Conservation (phyloP, 305 asterid species). For the Andrographis paniculata region DNA sequence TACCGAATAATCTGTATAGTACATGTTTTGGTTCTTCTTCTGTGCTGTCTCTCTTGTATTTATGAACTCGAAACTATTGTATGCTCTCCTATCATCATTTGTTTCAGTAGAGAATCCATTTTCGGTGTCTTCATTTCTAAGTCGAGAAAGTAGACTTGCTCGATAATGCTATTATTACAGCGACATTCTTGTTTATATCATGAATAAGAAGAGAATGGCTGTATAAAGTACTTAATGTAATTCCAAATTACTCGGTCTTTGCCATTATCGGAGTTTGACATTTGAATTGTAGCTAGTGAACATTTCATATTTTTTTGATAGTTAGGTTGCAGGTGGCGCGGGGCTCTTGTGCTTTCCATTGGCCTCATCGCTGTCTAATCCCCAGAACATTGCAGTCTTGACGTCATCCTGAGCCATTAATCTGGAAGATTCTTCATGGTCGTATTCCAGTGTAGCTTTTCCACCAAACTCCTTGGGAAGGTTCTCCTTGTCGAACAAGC, state of each 20-base stretch:
- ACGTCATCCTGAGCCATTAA: slow-evolving; percentile 63
- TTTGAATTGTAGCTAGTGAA: not conserved
- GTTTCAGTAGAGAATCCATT: not conserved
- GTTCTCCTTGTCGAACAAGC: slow-evolving; percentile 56
- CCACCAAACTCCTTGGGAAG: slow-evolving; percentile 93
- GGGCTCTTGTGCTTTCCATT: slow-evolving; percentile 20
- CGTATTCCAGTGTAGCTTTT: slow-evolving; percentile 50
- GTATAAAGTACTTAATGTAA: not conserved
- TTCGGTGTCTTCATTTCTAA: too few species aligned
- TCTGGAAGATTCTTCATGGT: slow-evolving; percentile 74
- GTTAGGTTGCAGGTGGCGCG: slow-evolving; percentile 27
- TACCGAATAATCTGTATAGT: slow-evolving; percentile 27
- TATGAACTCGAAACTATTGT: slow-evolving; percentile 10
- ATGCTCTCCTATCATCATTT: not conserved
- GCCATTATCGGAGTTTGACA: not conserved
- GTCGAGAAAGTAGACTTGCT: too few species aligned
- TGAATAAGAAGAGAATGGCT: too few species aligned
- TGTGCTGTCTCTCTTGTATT: slow-evolving; percentile 11
- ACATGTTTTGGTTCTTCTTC: slow-evolving; percentile 9
- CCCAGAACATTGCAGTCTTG: slow-evolving; percentile 68
- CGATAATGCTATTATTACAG: too few species aligned
- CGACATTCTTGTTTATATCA: too few species aligned
- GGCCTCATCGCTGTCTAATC: not conserved
- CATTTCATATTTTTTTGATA: not conserved
- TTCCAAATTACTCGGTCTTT: too few species aligned